Percentiles rank a stretch among this genome's conserved stretches.
phyloP scores from a whole-genome alignment of 2,329 filamentous ascomycete genomes.

The Calonectria hongkongensis region DNA sequence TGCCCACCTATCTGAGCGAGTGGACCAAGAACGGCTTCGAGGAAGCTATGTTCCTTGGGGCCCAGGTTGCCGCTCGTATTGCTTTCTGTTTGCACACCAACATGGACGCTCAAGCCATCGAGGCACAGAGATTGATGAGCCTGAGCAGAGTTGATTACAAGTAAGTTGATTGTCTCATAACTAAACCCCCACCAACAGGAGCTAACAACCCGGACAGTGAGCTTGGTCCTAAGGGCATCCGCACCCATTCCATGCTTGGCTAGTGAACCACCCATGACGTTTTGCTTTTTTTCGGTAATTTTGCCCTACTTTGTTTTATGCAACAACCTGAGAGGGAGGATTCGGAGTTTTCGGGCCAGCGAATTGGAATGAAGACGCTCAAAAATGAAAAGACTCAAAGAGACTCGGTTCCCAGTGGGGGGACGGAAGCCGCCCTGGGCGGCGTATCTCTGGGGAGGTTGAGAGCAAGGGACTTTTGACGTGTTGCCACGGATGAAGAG shows the following conservation, averaged over 20 bases:
- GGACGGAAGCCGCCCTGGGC: conserved; percentile 33
- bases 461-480: conserved; percentile 7
- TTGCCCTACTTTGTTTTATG: conserved; percentile 35
- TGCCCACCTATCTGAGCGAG: conserved; percentile 91
- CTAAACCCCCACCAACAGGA: neutral
- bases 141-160: conserved; percentile 77
- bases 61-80: conserved; percentile 85
- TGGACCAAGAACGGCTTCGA: conserved; percentile 90
- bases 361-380: conserved; percentile 46
- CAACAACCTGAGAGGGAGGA: conserved; percentile 42
- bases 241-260: conserved; percentile 72
- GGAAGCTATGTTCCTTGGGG: conserved; percentile 90
- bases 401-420: conserved; percentile 24
- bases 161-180: conserved; percentile 62
- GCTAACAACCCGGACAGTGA: conserved; percentile 63
- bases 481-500: conserved; percentile 14
- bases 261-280: conserved; percentile 50
- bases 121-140: conserved; percentile 74
- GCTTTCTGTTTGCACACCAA: conserved; percentile 75
- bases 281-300: conserved; percentile 38
- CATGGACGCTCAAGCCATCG: conserved; percentile 70
- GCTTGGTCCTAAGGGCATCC: conserved; percentile 72
- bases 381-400: conserved; percentile 27
- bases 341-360: conserved; percentile 49
- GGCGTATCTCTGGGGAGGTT: neutral